These are phyloP conservation scores for Closterium sp. DNA, from an alignment of 139 green algal genomes.

Conservation along the genomic window DNA sequence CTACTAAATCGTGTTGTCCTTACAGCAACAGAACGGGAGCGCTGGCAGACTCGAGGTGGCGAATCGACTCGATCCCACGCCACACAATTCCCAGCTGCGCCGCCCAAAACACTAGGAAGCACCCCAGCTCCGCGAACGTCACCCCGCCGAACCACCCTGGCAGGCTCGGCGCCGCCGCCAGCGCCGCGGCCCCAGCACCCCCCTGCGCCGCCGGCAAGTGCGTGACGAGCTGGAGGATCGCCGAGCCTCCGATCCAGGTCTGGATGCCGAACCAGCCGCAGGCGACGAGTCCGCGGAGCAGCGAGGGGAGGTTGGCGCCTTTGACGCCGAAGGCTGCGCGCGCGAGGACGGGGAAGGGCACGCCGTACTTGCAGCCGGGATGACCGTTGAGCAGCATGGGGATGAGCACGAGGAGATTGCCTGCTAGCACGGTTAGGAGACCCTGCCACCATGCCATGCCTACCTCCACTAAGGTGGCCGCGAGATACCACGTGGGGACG, in stretches of 20 bases:
- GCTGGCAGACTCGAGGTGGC: conserved; percentile 65
- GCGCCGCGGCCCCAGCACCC: neutral
- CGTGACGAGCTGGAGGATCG: conserved; percentile 29
- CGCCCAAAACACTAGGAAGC: conserved; percentile 71
- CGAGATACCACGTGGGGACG: conserved; percentile 68
- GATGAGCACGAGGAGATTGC: conserved; percentile 73
- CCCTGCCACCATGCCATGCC: conserved; percentile 71
- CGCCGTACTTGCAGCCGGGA: conserved; percentile 67
- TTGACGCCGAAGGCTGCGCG: conserved; percentile 70
- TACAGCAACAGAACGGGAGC: conserved; percentile 66
- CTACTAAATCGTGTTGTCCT: no score
- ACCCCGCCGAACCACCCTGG: conserved; percentile 57
- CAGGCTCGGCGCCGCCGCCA: neutral
- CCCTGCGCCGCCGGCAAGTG: neutral
- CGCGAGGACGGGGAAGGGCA: conserved; percentile 73
- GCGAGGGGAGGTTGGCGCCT: conserved; percentile 68
- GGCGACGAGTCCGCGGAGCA: conserved; percentile 68
- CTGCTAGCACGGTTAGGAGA: conserved; percentile 64
- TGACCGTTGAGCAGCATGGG: conserved; percentile 74
- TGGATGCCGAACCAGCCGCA: conserved; percentile 83
- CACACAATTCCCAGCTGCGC: conserved; percentile 62
- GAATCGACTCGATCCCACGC: conserved; percentile 76
- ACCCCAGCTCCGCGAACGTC: conserved; percentile 57
- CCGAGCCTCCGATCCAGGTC: conserved; percentile 64
- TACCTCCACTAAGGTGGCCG: conserved; percentile 63